Percentiles rank a stretch among this genome's conserved stretches.
phyloP scores from a whole-genome alignment of 2,329 filamentous ascomycete genomes.

The Periglandula ipomoeae region DNA sequence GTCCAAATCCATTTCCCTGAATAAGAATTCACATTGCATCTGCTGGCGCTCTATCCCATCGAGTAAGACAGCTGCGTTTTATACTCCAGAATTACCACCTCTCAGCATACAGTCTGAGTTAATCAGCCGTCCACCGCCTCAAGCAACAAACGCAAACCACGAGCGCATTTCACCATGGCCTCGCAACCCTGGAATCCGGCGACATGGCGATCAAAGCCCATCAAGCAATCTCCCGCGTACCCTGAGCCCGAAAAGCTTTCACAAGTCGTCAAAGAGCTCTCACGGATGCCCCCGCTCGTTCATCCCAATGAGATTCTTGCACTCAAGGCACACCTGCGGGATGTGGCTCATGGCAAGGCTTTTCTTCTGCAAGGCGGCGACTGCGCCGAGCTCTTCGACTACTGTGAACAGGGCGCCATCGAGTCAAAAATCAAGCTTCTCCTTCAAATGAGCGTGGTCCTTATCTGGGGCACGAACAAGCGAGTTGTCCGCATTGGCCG shows the following conservation, averaged over 20 bases:
- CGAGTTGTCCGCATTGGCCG: constrained; percentile 89
- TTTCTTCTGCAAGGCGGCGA: constrained; percentile 95
- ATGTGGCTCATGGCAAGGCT: constrained; percentile 82
- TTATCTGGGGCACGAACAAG: constrained; percentile 77
- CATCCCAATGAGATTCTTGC: constrained; percentile 72
- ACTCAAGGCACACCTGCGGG: constrained; percentile 67
- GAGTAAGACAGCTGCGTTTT: too few species aligned
- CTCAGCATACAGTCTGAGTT: too few species aligned
- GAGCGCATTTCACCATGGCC: not conserved
- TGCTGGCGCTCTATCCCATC: too few species aligned
- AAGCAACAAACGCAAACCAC: not conserved
- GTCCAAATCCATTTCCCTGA: too few species aligned
- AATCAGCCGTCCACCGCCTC: too few species aligned
- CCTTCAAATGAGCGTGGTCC: constrained; percentile 90
- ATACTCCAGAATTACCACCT: too few species aligned
- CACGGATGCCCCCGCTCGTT: constrained; percentile 65
- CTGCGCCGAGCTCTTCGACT: constrained; percentile 95
- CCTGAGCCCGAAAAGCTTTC: constrained; percentile 50
- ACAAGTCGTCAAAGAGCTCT: constrained; percentile 54
- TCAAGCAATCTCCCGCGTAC: constrained; percentile 68
- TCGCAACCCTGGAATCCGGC: constrained; percentile 43
- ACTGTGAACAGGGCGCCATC: constrained; percentile 82
- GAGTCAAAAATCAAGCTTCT: constrained; percentile 96
- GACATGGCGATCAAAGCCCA: constrained; percentile 70
- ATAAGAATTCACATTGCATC: too few species aligned